Conservation (phyloP, 202 grass and related monocot genomes). For the Digitaria exilis region DNA sequence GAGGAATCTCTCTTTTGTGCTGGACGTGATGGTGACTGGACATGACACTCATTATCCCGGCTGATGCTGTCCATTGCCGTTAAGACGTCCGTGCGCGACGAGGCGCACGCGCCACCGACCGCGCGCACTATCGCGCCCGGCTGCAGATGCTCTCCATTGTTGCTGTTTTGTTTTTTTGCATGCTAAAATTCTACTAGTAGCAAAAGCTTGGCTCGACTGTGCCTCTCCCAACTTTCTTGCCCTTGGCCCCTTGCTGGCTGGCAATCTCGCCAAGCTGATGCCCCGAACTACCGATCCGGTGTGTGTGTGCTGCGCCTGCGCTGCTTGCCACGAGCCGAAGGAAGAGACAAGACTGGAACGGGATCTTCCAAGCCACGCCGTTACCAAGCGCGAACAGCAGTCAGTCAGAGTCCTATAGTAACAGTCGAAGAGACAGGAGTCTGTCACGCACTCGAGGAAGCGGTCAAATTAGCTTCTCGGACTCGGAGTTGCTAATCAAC, state of each 20-base stretch:
- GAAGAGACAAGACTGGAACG: not conserved
- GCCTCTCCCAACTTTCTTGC: not conserved
- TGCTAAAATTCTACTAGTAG: not conserved
- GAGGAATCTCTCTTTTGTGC: not conserved
- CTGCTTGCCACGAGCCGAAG: not conserved
- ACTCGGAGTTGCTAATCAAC: too few relatives aligned
- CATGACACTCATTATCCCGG: not conserved
- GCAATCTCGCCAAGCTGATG: not conserved
- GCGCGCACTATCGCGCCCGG: conserved; percentile 12
- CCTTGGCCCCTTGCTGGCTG: not conserved
- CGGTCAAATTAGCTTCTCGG: not conserved
- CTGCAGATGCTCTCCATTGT: not conserved
- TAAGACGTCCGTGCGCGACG: conserved; percentile 31
- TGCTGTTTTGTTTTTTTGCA: not conserved
- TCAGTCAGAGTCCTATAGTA: not conserved
- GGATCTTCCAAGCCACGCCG: conserved; percentile 8
- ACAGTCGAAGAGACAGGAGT: not conserved
- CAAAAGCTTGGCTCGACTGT: not conserved
- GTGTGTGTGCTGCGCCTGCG: not conserved
- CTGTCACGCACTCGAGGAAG: not conserved
- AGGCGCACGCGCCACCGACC: conserved; percentile 44
- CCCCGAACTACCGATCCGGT: not conserved
- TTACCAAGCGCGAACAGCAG: not conserved
- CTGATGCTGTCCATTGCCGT: conserved; percentile 7
- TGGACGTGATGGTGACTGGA: conserved; percentile 31